phyloP scores from a whole-genome alignment of 2,329 filamentous ascomycete species.

The Myriangium duriaei region DNA sequence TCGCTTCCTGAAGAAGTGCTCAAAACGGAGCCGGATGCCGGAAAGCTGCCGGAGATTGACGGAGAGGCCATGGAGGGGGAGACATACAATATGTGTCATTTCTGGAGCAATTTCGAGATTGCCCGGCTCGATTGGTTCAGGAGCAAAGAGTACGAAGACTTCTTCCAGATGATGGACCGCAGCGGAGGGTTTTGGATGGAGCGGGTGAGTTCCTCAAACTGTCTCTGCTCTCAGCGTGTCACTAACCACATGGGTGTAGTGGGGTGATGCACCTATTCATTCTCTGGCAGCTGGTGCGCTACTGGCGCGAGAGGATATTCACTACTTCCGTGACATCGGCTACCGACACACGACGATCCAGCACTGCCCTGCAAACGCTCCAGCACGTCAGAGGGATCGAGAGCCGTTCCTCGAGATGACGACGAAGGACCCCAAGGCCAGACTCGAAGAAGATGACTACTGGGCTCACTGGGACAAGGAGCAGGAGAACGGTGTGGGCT shows the following conservation, averaged over 20 bases:
- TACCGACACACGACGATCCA: constrained; percentile 98
- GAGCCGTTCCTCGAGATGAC: constrained; percentile 52
- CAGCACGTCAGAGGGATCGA: constrained; percentile 69
- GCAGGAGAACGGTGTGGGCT: constrained; percentile 93
- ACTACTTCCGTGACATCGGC: constrained; percentile 98
- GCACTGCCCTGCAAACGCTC: constrained; percentile 93
- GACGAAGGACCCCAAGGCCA: constrained; percentile 51
- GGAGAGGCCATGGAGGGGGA: constrained; percentile 93
- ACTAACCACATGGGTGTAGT: constrained; percentile 46
- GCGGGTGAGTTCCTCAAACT: constrained; percentile 49
- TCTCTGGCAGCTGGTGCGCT: constrained; percentile 88
- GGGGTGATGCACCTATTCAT: constrained; percentile 97
- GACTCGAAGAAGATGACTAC: constrained; percentile 87
- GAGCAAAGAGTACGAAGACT: constrained; percentile 93
- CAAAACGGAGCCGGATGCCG: constrained; percentile 58
- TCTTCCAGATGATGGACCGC: constrained; percentile 97
- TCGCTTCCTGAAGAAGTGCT: constrained; percentile 70
- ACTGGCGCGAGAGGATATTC: constrained; percentile 68
- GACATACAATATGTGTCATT: constrained; percentile 99
- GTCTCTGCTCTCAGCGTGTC: constrained; percentile 2
- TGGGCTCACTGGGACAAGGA: constrained; percentile 79
- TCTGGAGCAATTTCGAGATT: constrained; percentile 99
- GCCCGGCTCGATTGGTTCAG: constrained; percentile 89
- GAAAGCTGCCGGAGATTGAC: constrained; percentile 67
- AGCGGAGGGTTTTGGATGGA: constrained; percentile 99